Evolutionary conservation across 768 basidiomycete genomes (phyloP), one percentile per base, ranked within the genome.

Genomic region (Mycena vitilis): DNA sequence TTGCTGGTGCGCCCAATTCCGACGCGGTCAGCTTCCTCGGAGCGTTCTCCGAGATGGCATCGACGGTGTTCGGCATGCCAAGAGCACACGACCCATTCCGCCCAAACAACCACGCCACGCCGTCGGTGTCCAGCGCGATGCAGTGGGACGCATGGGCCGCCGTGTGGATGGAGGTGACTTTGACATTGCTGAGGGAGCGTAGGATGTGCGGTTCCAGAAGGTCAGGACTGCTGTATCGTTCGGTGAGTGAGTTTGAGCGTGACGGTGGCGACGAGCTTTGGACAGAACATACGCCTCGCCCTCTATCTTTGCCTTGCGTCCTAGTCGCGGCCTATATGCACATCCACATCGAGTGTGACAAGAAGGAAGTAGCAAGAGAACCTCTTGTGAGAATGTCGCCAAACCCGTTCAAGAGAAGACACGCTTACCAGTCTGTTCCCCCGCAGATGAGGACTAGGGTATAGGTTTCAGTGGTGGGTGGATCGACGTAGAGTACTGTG

Each of bases 21-120:
- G 78, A 72, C 4, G 94, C 82, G 38, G 81, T 84, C 51, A 95
- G 72, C 65, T 85, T 83, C 76, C 86, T 84, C 22, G 95, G 93
- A 67, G 89, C 86, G 77, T 88, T 90, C 82, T 95, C 93, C 20
- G 92, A 92, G 68, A 95, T 84, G 67, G 79, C 83, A 64, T 88
- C 87, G 66, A 83, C 82, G 34, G 80, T 61, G 57, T 23, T 83
- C 16, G 86, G 73, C 11, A 89, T 80, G n/a, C 93, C 92, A 5
- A 95, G 84, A 49, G 87, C 86, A 64, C 86, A 82, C 65, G 84
- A 89, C 47, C 88, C 88, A 78, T 95, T 95, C 60, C 95, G 89
- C 9, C 97, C 97, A 76, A 96, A 94, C 73, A 98, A 79, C 91
- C 95, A 96, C 11, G 95, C 97, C 45, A 87, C 85, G 9, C 95